Evolutionary conservation across 83 land plant species (phyloP), one percentile per base, ranked within the genome.

Genomic region (Diphasiastrum complanatum): DNA sequence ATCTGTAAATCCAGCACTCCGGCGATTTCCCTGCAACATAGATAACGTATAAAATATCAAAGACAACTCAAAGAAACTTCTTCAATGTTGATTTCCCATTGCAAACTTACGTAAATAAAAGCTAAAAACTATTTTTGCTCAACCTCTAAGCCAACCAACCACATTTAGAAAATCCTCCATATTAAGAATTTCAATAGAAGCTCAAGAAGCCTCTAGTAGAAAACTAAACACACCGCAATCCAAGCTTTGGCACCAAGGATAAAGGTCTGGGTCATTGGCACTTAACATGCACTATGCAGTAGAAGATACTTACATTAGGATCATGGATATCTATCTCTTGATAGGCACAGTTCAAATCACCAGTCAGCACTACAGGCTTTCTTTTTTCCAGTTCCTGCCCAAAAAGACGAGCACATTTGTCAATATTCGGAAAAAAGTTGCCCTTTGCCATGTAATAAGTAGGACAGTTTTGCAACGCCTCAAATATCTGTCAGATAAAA

Each of bases 281-380:
- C 20, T 48, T 30, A 47, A 48, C 11, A 3, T n/a, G 22, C 19
- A 2, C 61, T 22, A 31, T 22, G 24, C 25, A n/a, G n/a, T n/a
- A n/a, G n/a, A n/a, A n/a, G n/a, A n/a, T n/a, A n/a, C 86, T 78
- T 80, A 91, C 97, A 69, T 87, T 93, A 33, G 97, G 97, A 56
- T 91, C 69, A 73, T 74, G 74, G 28, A 91, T 83, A 69, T 91
- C 97, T 46, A 91, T 91, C 64, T 91, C 93, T 66, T 91, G 66
- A 70, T 91, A 84, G 43, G 93, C 97, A 76, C 97, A 87, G 69
- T 91, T 91, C 31, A 91, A 65, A 68, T 91, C 97, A 37, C 97
- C 97, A 8, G 97, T 87, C 62, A 91, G 64, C 63, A 91, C 76
- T 40, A 91, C 97, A 41, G 97, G 97, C 49, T 91, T 91, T 64